Percentiles rank a stretch among this genome's conserved stretches.
phyloP scores from a whole-genome alignment of 2,329 filamentous ascomycete genomes.

The Neopestalotiopsis sp. region DNA sequence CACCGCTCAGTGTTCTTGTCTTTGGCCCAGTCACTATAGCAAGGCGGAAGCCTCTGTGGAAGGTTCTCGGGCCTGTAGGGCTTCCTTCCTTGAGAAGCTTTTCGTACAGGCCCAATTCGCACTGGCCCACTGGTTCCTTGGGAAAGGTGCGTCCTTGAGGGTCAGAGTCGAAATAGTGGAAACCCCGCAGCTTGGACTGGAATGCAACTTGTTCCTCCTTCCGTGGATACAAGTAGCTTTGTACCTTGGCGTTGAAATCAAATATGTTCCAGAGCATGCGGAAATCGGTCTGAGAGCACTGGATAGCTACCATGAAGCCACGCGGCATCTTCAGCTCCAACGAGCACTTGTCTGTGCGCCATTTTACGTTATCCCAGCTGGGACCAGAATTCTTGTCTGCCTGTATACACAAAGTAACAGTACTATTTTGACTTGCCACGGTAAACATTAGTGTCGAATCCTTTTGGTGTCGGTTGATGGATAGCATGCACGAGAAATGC shows the following conservation, averaged over 20 bases:
- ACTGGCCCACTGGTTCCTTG: slow-evolving; percentile 72
- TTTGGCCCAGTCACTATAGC: slow-evolving; percentile 78
- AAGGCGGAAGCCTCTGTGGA: slow-evolving; percentile 81
- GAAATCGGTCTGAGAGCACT: slow-evolving; percentile 79
- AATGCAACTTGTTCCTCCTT: slow-evolving; percentile 74
- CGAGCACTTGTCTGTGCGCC: slow-evolving; percentile 70
- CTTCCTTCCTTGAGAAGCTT: slow-evolving; percentile 70
- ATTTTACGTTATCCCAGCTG: slow-evolving; percentile 82
- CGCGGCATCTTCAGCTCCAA: slow-evolving; percentile 75
- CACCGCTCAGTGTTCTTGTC: slow-evolving; percentile 77
- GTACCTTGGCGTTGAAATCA: slow-evolving; percentile 80
- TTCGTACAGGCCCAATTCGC: slow-evolving; percentile 79
- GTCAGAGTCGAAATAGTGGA: slow-evolving; percentile 81
- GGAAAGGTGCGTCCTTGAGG: slow-evolving; percentile 76
- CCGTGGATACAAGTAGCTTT: slow-evolving; percentile 70
- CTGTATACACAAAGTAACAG: slow-evolving; percentile 77
- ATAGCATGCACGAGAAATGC: slow-evolving; percentile 75
- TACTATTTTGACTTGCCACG: slow-evolving; percentile 79
- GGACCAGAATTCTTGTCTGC: slow-evolving; percentile 70
- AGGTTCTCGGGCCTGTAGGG: slow-evolving; percentile 72
- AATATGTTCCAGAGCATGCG: slow-evolving; percentile 81
- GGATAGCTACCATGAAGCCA: slow-evolving; percentile 74
- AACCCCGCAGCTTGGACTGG: slow-evolving; percentile 70
- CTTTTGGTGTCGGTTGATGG: slow-evolving; percentile 72
- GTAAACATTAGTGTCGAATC: slow-evolving; percentile 74